Conservation (phyloP, 495 filamentous ascomycete genomes). For the Aspergillus bertholletiae region DNA sequence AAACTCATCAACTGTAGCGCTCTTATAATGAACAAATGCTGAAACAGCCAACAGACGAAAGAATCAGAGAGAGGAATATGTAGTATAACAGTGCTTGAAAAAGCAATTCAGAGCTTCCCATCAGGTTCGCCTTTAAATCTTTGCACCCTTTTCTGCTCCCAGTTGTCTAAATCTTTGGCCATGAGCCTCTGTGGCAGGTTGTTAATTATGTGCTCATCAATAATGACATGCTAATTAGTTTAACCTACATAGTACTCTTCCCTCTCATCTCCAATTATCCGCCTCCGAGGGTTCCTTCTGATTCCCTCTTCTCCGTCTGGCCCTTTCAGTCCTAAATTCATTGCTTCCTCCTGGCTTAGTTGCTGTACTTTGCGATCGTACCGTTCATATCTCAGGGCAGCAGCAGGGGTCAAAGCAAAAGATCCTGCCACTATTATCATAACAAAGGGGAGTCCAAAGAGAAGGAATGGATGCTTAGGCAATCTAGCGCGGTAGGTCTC, state of each 20-base stretch:
- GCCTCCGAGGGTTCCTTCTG: conserved; percentile 43
- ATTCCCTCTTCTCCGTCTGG: conserved; percentile 43
- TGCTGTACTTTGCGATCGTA: conserved; percentile 83
- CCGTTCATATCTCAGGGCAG: conserved; percentile 87
- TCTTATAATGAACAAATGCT: no score
- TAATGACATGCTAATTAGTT: background rate
- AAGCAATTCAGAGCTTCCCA: conserved; percentile 62
- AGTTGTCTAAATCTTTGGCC: conserved; percentile 87
- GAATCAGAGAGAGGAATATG: background rate
- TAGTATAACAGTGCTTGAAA: background rate
- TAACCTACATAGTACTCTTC: conserved; percentile 92
- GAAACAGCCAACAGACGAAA: background rate
- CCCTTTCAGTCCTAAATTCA: conserved; percentile 65
- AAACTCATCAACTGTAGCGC: no score
- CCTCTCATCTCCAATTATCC: conserved; percentile 55
- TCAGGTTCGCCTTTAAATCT: conserved; percentile 85
- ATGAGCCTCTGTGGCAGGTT: conserved; percentile 63
- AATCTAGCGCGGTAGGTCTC: conserved; percentile 70
- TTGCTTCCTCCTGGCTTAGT: conserved; percentile 72
- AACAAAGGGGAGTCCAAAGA: conserved; percentile 96
- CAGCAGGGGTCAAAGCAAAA: conserved; percentile 90
- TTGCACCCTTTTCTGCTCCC: conserved; percentile 93
- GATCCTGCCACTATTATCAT: conserved; percentile 87
- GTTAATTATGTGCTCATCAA: background rate
- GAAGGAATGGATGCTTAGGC: conserved; percentile 74